phyloP scores from a whole-genome alignment of 2,329 filamentous ascomycete genomes.

The Coniochaeta sp. region DNA sequence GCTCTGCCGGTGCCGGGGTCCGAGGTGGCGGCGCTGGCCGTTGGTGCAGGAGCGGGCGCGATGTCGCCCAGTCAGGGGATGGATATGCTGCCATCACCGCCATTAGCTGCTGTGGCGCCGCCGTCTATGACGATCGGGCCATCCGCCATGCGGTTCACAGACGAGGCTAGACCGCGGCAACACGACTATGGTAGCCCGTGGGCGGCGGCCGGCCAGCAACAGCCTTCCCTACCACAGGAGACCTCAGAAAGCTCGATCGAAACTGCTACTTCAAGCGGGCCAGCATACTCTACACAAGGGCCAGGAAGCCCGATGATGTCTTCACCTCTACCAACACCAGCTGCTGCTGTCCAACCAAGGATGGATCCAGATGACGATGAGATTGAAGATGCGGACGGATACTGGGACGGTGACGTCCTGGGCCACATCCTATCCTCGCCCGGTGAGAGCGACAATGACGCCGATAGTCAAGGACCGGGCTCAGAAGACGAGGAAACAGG shows the following conservation, averaged over 20 bases:
- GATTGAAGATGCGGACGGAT: constrained; percentile 50
- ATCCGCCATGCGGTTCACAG: background rate
- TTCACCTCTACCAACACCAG: constrained; percentile 23
- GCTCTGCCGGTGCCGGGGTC: constrained; percentile 4
- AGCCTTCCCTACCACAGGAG: constrained; percentile 1
- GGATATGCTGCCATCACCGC: background rate
- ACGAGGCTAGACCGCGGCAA: background rate
- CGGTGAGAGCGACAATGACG: constrained; percentile 28
- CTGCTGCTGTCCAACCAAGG: constrained; percentile 3
- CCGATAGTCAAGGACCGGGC: constrained; percentile 6
- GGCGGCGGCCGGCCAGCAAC: background rate
- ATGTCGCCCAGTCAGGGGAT: background rate
- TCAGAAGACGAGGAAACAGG: constrained; percentile 39
- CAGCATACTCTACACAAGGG: constrained; percentile 20
- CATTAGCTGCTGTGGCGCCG: background rate
- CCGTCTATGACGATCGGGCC: background rate
- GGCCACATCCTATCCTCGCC: constrained; percentile 24
- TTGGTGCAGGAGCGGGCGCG: background rate
- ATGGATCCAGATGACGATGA: constrained; percentile 33
- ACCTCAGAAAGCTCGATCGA: constrained; percentile 4
- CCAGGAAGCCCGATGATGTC: constrained; percentile 35
- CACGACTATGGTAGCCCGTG: no score
- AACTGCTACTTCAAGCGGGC: constrained; percentile 22
- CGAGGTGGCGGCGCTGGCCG: constrained; percentile 17
- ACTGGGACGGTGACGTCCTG: constrained; percentile 45